phyloP scores from a whole-genome alignment of 495 filamentous ascomycete species.

The Penicillium desertorum region DNA sequence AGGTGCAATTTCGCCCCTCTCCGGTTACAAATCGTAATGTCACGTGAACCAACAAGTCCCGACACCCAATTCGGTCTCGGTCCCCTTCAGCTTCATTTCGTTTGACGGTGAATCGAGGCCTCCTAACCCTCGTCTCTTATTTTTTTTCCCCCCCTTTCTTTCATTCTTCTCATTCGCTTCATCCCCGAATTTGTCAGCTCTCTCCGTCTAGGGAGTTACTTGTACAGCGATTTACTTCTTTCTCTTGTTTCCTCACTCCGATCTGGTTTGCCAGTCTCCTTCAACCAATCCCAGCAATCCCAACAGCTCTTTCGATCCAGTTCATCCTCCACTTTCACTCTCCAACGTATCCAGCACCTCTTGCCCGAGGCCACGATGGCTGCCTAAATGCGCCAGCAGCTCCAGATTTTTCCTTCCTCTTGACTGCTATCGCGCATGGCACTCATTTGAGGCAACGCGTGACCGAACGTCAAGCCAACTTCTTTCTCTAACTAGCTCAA shows the following conservation, averaged over 20 bases:
- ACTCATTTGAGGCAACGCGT: conserved; percentile 47
- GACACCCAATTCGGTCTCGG: conserved; percentile 12
- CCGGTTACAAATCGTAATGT: conserved; percentile 11
- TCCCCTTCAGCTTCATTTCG: conserved; percentile 13
- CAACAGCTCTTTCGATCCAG: conserved; percentile 1
- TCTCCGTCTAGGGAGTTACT: neutral
- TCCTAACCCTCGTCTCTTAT: conserved; percentile 2
- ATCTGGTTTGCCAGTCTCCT: conserved; percentile 7
- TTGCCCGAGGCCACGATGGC: conserved; percentile 35
- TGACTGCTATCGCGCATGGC: conserved; percentile 41
- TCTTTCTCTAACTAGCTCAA: conserved; percentile 41
- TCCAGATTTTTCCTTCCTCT: conserved; percentile 25
- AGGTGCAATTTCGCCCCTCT: conserved; percentile 9
- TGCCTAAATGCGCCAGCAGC: conserved; percentile 33
- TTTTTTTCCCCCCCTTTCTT: neutral
- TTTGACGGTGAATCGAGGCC: conserved; percentile 9
- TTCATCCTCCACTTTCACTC: conserved; percentile 8
- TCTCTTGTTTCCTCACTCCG: neutral
- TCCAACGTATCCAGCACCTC: neutral
- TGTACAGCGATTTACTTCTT: conserved; percentile 6
- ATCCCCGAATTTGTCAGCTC: neutral
- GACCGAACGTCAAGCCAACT: conserved; percentile 42
- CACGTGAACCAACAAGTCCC: conserved; percentile 11
- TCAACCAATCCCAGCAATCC: conserved; percentile 11
- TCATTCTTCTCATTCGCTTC: neutral